Conservation (phyloP, 192 early-diverging fungal genomes). For the Ramicandelaber brevisporus region DNA sequence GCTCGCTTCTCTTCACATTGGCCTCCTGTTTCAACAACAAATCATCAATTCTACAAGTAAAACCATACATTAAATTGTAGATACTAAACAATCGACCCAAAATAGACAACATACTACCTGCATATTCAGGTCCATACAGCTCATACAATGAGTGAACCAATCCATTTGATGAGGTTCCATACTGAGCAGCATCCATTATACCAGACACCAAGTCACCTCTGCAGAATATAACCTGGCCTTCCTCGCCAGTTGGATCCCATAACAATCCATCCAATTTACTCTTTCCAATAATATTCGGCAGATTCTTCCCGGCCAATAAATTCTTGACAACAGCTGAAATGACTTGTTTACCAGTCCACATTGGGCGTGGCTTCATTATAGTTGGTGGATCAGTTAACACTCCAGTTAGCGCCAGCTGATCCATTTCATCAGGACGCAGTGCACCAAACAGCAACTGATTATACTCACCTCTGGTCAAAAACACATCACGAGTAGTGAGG, state of each 20-base stretch:
- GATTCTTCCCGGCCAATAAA: constrained; percentile 45
- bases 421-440: constrained; percentile 37
- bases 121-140: constrained; percentile 67
- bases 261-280: constrained; percentile 58
- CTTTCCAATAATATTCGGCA: constrained; percentile 72
- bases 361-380: constrained; percentile 51
- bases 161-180: constrained; percentile 77
- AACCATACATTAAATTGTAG: constrained; percentile 72
- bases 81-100: constrained; percentile 74
- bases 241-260: constrained; percentile 61
- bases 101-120: constrained; percentile 74
- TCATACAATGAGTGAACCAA: constrained; percentile 91
- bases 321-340: constrained; percentile 83
- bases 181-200: constrained; percentile 91
- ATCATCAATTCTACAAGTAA: constrained; percentile 98
- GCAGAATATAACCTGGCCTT: constrained; percentile 63
- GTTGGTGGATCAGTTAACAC: constrained; percentile 71
- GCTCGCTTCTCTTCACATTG: constrained; percentile 40
- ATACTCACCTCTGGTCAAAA: constrained; percentile 71
- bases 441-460: constrained; percentile 82
- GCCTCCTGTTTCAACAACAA: constrained; percentile 64
- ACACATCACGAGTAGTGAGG: constrained; percentile 67
- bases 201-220: constrained; percentile 78
- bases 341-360: constrained; percentile 98
- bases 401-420: constrained; percentile 29